Evolutionary conservation across 169 alveolate genomes (phyloP), one percentile per base, ranked within the genome.

Genomic region (Plasmodium falciparum): DNA sequence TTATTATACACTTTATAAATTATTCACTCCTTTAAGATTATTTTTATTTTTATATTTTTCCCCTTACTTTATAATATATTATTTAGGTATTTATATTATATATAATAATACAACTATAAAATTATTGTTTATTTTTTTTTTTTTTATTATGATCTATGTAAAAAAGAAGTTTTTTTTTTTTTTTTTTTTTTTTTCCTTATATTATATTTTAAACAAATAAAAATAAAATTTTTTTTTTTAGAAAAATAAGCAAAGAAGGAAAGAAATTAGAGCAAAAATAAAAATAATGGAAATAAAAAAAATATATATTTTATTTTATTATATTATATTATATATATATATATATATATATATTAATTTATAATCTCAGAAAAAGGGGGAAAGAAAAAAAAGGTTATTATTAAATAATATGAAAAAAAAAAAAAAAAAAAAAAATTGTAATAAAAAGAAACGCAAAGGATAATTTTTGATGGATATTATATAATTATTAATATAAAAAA

Each of bases 41-140:
- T 62, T 17, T 62, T 62, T 59, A 8, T 62, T 9, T 20, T 62
- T 62, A 24, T 29, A 9, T 63, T 63, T 65, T 65, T 33, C 8
- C 26, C 39, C 73, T 65, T 39, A 65, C 73, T 65, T 65, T 65
- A 65, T 65, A 39, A 26, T 65, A 39, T 13, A 33, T 65, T 22
- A 24, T 63, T 65, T 13, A 12, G 58, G 73, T 65, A 65, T 26
- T 61, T 20, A 13, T 12, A 12, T 52, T 3, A 52, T 33, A 33
- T 33, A 33, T 33, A 33, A 33, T 33, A 52, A 59, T 59, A 8
- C 13, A 15, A 15, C 29, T 15, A 59, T 26, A 17, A 59, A 59
- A 9, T 9, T 13, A 59, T 15, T 59, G 15, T 59, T 15, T 59
- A 26, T 20, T 20, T 59, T 59, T 26, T 59, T 15, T 59, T 59